Percentiles rank a stretch among this genome's conserved stretches.
These are phyloP conservation scores for Apiotrichum gracile DNA, from an alignment of 1,284 basidiomycete genomes.

Conservation along the genomic window DNA sequence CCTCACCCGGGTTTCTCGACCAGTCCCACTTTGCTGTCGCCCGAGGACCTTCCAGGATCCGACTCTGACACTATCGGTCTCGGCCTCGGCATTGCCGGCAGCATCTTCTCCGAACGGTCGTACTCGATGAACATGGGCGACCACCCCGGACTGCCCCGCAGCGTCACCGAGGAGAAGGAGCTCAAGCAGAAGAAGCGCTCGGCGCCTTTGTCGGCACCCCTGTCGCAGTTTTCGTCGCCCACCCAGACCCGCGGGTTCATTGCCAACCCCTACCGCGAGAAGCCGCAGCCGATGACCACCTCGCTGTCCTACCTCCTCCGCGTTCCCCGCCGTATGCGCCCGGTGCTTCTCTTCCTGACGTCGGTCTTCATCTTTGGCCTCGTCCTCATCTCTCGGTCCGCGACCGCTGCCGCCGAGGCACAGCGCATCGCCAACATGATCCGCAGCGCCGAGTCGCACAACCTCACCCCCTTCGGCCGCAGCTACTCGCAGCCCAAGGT, in stretches of 20 bases:
- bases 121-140: too few species aligned
- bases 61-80: slow-evolving; percentile 6
- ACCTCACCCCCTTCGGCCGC: slow-evolving; percentile 2
- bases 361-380: slow-evolving; percentile 24
- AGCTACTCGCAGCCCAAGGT: slow-evolving; percentile 7
- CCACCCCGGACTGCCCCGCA: too few species aligned
- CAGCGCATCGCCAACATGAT: background rate
- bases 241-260: slow-evolving; percentile 12
- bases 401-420: slow-evolving; percentile 4
- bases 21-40: background rate
- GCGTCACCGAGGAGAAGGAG: background rate
- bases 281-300: slow-evolving; percentile 13
- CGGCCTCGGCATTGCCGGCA: slow-evolving; percentile 5
- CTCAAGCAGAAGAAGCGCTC: background rate
- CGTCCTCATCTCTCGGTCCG: slow-evolving; percentile 22
- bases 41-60: slow-evolving; percentile 2
- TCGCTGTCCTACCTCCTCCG: slow-evolving; percentile 26
- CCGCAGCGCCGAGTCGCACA: background rate
- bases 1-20: slow-evolving; percentile 13
- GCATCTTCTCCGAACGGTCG: background rate
- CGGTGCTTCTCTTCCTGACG: slow-evolving; percentile 26
- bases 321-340: slow-evolving; percentile 32
- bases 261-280: slow-evolving; percentile 18
- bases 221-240: background rate
- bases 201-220: background rate